These are phyloP conservation scores for Anastatica hierochuntica DNA, from an alignment of 345 rosid species.

Conservation along the genomic window DNA sequence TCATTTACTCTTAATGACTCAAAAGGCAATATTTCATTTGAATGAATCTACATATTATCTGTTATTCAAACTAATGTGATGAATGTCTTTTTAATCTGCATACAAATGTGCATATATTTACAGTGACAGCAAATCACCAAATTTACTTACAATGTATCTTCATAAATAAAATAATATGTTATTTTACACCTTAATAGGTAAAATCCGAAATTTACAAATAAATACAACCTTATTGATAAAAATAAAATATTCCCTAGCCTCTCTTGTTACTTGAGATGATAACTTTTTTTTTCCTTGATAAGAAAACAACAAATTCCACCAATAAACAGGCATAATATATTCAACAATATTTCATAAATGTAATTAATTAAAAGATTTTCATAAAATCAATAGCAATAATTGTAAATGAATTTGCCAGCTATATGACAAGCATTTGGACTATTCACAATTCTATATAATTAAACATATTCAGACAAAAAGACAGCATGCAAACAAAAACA, in stretches of 20 bases:
- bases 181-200: not conserved
- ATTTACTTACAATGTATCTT: not conserved
- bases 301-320: not conserved
- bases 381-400: not conserved
- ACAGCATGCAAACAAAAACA: not conserved
- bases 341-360: not conserved
- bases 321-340: not conserved
- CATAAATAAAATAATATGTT: not conserved
- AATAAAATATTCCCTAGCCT: not conserved
- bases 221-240: not conserved
- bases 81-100: not conserved
- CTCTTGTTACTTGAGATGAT: not conserved
- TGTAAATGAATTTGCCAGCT: not conserved
- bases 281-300: too few species aligned
- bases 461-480: not conserved
- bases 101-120: not conserved
- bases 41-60: not conserved
- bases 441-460: constrained; percentile 1
- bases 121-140: not conserved
- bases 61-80: not conserved
- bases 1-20: too few species aligned
- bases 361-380: not conserved
- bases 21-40: too few species aligned
- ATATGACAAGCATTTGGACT: not conserved
- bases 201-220: not conserved